Base-by-base conservation (phyloP, 441 rosid species). In the Macaranga tanarius region DNA sequence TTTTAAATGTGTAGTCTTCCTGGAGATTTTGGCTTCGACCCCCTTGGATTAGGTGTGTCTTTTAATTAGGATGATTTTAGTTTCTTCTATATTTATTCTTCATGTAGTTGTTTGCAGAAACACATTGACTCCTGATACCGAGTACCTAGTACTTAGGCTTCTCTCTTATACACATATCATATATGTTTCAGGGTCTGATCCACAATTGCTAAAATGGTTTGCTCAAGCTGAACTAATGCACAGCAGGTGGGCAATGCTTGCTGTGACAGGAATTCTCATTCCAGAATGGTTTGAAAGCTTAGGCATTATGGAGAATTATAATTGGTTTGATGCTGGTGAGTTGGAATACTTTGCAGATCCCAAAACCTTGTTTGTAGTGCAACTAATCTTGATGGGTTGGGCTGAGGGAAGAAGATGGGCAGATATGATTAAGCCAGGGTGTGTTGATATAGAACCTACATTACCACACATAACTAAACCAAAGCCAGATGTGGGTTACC, bases 331-430 rank as follows among this genome's bases (percentile, higher is more conserved):
- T 61, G 98, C 97, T 1, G 96, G 98, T 2, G 71, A 86, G 0
- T 83, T 80, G 0, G 86, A 90, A 59, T 94, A 94, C 75, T 94
- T 92, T 64, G 79, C 98, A n/a, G 98, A 94, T 75, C 84, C 95
- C 1, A 83, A 83, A 10, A 92, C 97, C 26, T 72, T 92, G 62
- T 89, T 92, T 44, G 74, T 87, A 51, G 89, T 83, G 64, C 98
- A 94, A 71, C 31, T 92, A 81, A 90, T 72, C 62, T 75, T 94
- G 72, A 94, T 89, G 97, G 98, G 92, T 3, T 94, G 98, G 98
- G 97, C 54, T 0, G 97, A 92, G 67, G 98, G 98, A 4, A 85
- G 97, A 77, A 83, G 98, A 59, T 94, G 97, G 98, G 98, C 96
- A 1, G 98, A 94, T 72, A 80, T 94, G 38, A 68, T 94, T 6